Conservation (phyloP, 2,329 filamentous ascomycete species). For the Ceratocystis huliohia region DNA sequence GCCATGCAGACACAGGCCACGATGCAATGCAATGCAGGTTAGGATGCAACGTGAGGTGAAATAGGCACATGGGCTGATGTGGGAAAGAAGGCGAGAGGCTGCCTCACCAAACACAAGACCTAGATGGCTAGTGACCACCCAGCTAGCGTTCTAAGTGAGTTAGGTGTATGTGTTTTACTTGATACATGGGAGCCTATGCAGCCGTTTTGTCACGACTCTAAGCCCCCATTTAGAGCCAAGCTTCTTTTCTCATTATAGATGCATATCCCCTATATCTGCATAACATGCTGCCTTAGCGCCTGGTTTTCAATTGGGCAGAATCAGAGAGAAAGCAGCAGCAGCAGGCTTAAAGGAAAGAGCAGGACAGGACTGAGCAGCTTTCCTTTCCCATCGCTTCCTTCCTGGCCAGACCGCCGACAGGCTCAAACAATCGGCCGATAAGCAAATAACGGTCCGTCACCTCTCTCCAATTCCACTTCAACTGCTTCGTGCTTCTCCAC, state of each 20-base stretch:
- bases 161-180: no score
- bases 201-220: no score
- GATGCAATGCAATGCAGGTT: background rate
- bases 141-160: no score
- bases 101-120: no score
- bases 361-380: background rate
- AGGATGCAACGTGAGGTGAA: background rate
- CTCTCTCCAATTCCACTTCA: background rate
- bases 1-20: background rate
- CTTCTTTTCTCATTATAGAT: background rate
- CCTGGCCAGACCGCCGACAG: background rate
- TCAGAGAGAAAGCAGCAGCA: background rate
- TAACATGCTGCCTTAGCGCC: background rate
- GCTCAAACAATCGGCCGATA: constrained; percentile 1
- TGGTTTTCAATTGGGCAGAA: background rate
- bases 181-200: no score
- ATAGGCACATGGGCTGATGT: background rate
- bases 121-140: no score
- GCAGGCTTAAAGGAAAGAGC: background rate
- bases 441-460: background rate
- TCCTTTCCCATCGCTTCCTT: background rate
- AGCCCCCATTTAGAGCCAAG: no score
- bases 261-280: background rate
- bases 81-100: background rate
- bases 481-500: constrained; percentile 15